Percentiles rank a stretch among this genome's conserved stretches.
Evolutionary conservation across 2,329 filamentous ascomycete species (phyloP).

Genomic region (Fusarium paranaense): DNA sequence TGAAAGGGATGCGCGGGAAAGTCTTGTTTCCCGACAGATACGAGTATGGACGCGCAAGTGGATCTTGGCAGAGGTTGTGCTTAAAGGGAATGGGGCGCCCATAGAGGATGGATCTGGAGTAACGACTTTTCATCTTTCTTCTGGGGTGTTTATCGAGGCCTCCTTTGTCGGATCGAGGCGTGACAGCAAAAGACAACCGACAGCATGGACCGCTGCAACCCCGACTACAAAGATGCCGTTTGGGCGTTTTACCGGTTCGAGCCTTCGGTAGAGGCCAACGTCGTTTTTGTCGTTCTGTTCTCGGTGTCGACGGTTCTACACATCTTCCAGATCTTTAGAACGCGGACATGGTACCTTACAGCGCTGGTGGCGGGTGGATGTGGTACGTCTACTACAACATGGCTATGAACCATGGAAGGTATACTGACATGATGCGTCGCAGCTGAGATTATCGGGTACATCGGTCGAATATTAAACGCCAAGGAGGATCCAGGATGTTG

Average conservation of each 20-base stretch:
- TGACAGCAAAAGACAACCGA: too few relatives aligned
- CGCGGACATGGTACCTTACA: constrained; percentile 43
- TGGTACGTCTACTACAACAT: constrained; percentile 19
- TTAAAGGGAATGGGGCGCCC: neutral
- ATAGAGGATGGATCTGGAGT: neutral
- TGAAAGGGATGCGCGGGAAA: neutral
- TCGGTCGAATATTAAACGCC: constrained; percentile 59
- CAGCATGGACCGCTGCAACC: constrained; percentile 30
- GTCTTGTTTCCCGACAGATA: constrained; percentile 17
- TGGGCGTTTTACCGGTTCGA: constrained; percentile 43
- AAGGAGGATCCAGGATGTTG: constrained; percentile 52
- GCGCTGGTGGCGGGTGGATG: constrained; percentile 40
- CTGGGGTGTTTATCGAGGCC: too few relatives aligned
- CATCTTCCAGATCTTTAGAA: constrained; percentile 37
- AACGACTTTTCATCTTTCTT: neutral
- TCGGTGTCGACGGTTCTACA: constrained; percentile 37
- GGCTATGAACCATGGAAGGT: neutral
- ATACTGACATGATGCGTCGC: neutral
- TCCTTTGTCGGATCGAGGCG: neutral
- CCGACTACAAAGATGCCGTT: constrained; percentile 37
- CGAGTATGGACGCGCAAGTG: constrained; percentile 5
- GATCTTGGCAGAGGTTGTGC: neutral
- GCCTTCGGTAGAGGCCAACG: constrained; percentile 38
- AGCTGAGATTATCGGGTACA: constrained; percentile 53
- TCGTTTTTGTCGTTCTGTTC: constrained; percentile 41